These are phyloP conservation scores for Lithospermum erythrorhizon DNA, from an alignment of 257 asterid species.

Conservation along the genomic window DNA sequence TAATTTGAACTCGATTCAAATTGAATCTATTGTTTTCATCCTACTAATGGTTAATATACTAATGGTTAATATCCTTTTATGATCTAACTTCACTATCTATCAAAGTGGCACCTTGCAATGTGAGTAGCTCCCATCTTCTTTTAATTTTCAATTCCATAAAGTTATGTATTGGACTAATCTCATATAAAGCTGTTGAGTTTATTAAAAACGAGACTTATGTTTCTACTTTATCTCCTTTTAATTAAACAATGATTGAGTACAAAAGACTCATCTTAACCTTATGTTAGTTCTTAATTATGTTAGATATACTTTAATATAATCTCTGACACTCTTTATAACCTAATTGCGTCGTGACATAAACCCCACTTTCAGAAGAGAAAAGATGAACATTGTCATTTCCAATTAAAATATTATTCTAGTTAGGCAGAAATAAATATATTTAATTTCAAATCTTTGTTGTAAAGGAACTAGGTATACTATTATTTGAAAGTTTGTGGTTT, in stretches of 20 bases:
- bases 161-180: not conserved
- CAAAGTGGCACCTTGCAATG: no score
- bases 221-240: constrained; percentile 14
- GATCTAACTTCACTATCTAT: no score
- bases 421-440: not conserved
- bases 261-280: constrained; percentile 64
- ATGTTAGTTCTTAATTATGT: constrained; percentile 13
- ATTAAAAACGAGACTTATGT: not conserved
- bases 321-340: constrained; percentile 17
- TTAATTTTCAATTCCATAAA: not conserved
- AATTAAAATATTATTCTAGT: constrained; percentile 3
- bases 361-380: constrained; percentile 7
- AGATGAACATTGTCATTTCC: constrained; percentile 24
- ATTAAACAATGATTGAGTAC: constrained; percentile 52
- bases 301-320: constrained; percentile 11
- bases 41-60: no score
- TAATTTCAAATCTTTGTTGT: constrained; percentile 5
- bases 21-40: no score
- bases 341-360: constrained; percentile 31
- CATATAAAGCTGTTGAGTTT: not conserved
- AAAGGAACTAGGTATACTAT: not conserved
- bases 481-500: constrained; percentile 6
- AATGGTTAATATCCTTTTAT: no score
- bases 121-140: no score
- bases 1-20: no score